phyloP scores from a whole-genome alignment of 1,284 basidiomycete species.

The Irpex rosettiformis region DNA sequence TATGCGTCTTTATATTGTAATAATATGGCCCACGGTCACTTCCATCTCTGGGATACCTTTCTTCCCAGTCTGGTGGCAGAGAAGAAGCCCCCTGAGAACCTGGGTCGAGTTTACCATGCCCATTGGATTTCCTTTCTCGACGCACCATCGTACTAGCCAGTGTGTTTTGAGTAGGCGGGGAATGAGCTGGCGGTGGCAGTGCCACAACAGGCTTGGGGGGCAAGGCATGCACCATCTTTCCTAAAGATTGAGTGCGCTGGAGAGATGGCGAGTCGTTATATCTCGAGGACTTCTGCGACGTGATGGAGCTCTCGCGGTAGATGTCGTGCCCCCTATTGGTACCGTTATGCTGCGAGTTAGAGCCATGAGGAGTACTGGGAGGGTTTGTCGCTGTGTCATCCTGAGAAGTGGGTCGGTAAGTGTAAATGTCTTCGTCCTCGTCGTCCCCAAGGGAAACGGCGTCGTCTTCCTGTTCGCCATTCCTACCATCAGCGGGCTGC shows the following conservation, averaged over 20 bases:
- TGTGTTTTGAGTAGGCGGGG: conserved; percentile 50
- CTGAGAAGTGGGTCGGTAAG: conserved; percentile 28
- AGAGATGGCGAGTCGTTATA: conserved; percentile 19
- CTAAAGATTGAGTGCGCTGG: conserved; percentile 33
- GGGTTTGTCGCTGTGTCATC: conserved; percentile 19
- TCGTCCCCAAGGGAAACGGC: conserved; percentile 71
- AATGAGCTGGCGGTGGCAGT: conserved; percentile 27
- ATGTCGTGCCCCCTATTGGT: conserved; percentile 18
- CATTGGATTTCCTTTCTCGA: conserved; percentile 35
- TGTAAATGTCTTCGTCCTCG: conserved; percentile 52
- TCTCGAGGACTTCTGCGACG: conserved; percentile 17
- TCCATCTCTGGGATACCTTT: conserved; percentile 42
- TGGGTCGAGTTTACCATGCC: conserved; percentile 23
- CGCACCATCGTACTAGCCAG: conserved; percentile 35
- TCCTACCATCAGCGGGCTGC: conserved; percentile 7
- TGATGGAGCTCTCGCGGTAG: conserved; percentile 26
- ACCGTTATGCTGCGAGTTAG: conserved; percentile 9
- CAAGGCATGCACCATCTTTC: conserved; percentile 55
- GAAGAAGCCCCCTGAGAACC: conserved; percentile 27
- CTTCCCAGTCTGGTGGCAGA: conserved; percentile 62
- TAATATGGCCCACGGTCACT: conserved; percentile 48
- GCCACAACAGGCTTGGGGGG: conserved; percentile 67
- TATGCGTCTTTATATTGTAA: conserved; percentile 54
- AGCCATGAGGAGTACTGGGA: conserved; percentile 15
- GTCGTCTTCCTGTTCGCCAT: conserved; percentile 48